Evolutionary conservation across 495 filamentous ascomycete species (phyloP), one percentile per base, ranked within the genome.

Genomic region (Penicillium subrubescens): DNA sequence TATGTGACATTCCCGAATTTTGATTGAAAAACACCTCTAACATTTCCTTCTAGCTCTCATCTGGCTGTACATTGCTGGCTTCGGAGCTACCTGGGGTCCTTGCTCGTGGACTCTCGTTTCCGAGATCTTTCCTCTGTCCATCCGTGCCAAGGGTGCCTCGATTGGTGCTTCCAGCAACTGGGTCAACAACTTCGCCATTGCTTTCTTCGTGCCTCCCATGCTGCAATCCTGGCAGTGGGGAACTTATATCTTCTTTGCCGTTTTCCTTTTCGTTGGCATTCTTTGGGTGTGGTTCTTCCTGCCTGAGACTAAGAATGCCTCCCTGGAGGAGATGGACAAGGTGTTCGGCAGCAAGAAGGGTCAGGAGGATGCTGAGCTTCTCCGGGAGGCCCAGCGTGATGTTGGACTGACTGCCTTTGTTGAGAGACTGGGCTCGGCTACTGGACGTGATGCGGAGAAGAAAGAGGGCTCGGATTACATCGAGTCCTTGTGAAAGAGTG

Each of bases 241-340:
- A 6, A 83, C 82, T 2, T 84, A 83, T 44, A 72, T 84, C 37
- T 72, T 85, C 64, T 83, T 77, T 41, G 76, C 75, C 2, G 70
- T 34, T 1, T 75, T 76, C 60, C 69, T 79, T 25, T 54, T 69
- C 23, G 70, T 73, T 11, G 74, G 79, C 12, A 77, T 78, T 25
- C 60, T 74, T 6, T 82, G 80, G 69, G 76, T 82, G n/a, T 83
- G 73, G 62, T 74, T 80, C 68, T 81, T 81, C 66, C 70, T 83
- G 8, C 80, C 80, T 17, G 82, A 85, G 66, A 91, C 89, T 4
- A 87, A 84, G 62, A 81, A 84, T 37, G 88, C 90, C 70, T 85
- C 83, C 2, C 82, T 91, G 17, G 89, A 92, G 74, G 89, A 91
- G 72, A 83, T 91, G 69, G 78, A 81, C 66, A 76, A 77, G 2